Base-by-base conservation (phyloP, 2,329 filamentous ascomycete species). In the Xylaria multiplex region DNA sequence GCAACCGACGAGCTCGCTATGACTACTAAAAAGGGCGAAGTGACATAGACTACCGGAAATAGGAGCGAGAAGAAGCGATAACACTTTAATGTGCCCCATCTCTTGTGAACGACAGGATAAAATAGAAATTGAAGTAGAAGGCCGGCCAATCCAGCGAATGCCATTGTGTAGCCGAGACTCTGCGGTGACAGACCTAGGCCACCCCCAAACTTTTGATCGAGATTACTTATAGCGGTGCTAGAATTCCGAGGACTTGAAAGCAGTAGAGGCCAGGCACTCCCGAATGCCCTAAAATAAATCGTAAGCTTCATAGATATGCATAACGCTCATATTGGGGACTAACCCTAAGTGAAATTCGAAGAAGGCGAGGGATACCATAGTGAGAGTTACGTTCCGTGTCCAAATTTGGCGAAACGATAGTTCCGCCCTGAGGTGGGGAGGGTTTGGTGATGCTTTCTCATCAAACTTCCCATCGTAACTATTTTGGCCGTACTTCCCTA, bases 311-410 rank as follows among this genome's bases (percentile, higher is more conserved):
- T 37, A 40, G 19, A 19, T 19, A 19, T 13, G 22, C n/a, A 49
- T 49, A 9, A 6, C 2, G 27, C 14, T 35, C n/a, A 53, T 37
- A 16, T 2, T n/a, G 30, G 32, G n/a, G n/a, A 53, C 50, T 14
- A 53, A 53, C 50, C 50, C 50, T 53, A 53, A 40, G 32, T 53
- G 50, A 11, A 53, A 53, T 14, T 53, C 50, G 37, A 53, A 53
- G 13, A 53, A 53, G 7, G 50, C 50, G 2, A 53, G 50, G 2
- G 50, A 53, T 40, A 53, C 13, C 50, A 53, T 53, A 11, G 50
- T 53, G 32, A 53, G 50, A 16, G 22, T 24, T 7, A 53, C 50
- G 24, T 53, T 53, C 6, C 6, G n/a, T 22, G 50, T 53, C 50
- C 50, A 53, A 14, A 53, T 53, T 16, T 6, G 16, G 6, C 32